Evolutionary conservation across 306 rosid species (phyloP).

Genomic region (Mimosa bimucronata): DNA sequence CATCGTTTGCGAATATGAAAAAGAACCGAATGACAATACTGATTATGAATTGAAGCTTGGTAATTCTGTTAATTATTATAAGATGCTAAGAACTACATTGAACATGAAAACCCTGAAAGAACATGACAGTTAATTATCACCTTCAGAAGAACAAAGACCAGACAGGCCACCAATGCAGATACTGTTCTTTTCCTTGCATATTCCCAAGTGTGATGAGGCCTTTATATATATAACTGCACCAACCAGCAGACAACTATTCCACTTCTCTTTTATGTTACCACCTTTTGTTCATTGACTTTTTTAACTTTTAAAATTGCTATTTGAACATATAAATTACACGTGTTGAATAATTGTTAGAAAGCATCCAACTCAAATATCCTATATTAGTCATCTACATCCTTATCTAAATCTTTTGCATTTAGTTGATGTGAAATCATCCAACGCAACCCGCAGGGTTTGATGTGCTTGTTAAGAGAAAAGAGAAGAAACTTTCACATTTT

Average conservation of each 20-base stretch:
- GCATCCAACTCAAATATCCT: background rate
- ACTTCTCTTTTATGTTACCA: background rate
- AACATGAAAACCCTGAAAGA: background rate
- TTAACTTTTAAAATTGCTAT: background rate
- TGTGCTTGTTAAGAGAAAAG: background rate
- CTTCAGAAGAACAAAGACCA: slow-evolving; percentile 16
- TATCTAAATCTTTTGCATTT: background rate
- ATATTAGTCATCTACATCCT: too few relatives aligned
- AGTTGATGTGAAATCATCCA: too few relatives aligned
- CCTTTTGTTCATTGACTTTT: background rate
- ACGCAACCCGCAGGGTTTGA: too few relatives aligned
- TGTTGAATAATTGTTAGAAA: background rate
- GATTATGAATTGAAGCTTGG: background rate
- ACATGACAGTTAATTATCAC: background rate
- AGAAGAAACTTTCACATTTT: background rate
- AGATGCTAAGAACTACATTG: slow-evolving; percentile 11
- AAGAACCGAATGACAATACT: background rate
- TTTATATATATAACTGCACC: slow-evolving; percentile 4
- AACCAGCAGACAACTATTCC: background rate
- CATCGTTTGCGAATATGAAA: slow-evolving; percentile 24
- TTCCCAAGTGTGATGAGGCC: slow-evolving; percentile 27
- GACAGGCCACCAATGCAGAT: slow-evolving; percentile 26
- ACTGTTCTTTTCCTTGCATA: background rate
- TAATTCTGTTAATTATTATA: slow-evolving; percentile 10
- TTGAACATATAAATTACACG: background rate